Evolutionary conservation across 2,329 filamentous ascomycete species (phyloP), one percentile per base, ranked within the genome.

Genomic region (Cryphonectria japonica): DNA sequence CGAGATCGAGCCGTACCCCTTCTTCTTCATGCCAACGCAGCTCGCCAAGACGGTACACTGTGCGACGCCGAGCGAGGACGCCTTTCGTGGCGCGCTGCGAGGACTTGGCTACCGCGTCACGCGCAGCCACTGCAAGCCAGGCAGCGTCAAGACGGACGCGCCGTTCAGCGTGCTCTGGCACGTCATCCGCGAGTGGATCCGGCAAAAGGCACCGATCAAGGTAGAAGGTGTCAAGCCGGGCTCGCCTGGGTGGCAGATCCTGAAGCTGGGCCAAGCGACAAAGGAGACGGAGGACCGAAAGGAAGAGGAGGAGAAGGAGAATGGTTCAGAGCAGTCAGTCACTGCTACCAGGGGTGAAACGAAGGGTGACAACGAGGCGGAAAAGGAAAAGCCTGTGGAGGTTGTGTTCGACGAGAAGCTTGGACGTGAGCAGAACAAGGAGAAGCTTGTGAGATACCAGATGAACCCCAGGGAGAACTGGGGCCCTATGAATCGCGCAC

Each of bases 101-200:
- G 88, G 92, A 72, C 85, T 97, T 1, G 96, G 95, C 8, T 98
- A 97, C 78, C 87, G 88, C 62, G 92, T 92, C 3, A 93, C 93
- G 0, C 89, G 95, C 76, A 97, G 93, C 76, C 96, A 99, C 80
- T 94, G 94, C 76, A 94, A 94, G 75, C 88, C 93, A 0, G 95
- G 95, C 37, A 96, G 93, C 77, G 90, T 98, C 81, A 97, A 97
- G 83, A 98, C 96, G 0, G 90, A 98, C 80, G 96, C 96, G 19
- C 93, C 95, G 0, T 99, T 94, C 94, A 85, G 85, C 5, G 90
- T 93, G 0, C 88, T 99, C 64, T 98, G 96, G 95, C 92, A 97
- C 78, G 85, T 98, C 39, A 96, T 98, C 89, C 88, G 93, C 37
- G 94, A 97, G 81, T 99, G 94, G 94, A 89, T 93, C 19, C 88